phyloP scores from a whole-genome alignment of 2,329 filamentous ascomycete species.

The Lasiodiplodia theobromae region DNA sequence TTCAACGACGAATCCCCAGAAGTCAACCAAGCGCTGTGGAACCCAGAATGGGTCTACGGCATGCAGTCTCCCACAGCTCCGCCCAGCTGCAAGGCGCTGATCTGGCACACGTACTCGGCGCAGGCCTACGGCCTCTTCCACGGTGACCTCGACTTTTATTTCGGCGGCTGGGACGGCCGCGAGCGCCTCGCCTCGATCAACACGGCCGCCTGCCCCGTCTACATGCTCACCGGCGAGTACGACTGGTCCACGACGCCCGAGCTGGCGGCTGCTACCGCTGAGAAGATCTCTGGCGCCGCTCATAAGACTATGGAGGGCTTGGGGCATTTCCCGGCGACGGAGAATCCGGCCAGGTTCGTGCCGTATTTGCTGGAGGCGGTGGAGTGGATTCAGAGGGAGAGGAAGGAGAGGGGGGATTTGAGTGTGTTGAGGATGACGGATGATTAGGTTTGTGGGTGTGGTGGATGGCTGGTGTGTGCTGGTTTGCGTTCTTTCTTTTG shows the following conservation, averaged over 20 bases:
- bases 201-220: slow-evolving; percentile 58
- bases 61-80: slow-evolving; percentile 58
- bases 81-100: slow-evolving; percentile 53
- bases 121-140: slow-evolving; percentile 62
- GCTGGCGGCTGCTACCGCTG: slow-evolving; percentile 55
- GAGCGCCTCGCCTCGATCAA: slow-evolving; percentile 54
- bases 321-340: slow-evolving; percentile 58
- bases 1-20: slow-evolving; percentile 56
- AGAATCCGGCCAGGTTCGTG: slow-evolving; percentile 51
- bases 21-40: slow-evolving; percentile 57
- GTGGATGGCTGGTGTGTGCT: background rate
- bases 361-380: slow-evolving; percentile 48
- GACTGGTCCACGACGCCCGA: slow-evolving; percentile 57
- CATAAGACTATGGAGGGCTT: slow-evolving; percentile 55
- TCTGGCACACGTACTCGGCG: slow-evolving; percentile 59
- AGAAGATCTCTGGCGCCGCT: slow-evolving; percentile 56
- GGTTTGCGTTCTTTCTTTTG: no score
- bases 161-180: slow-evolving; percentile 58
- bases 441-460: slow-evolving; percentile 2
- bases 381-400: slow-evolving; percentile 43
- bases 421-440: slow-evolving; percentile 28
- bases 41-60: slow-evolving; percentile 59
- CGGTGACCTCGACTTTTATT: slow-evolving; percentile 60
- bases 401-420: slow-evolving; percentile 24
- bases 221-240: slow-evolving; percentile 60